A percentile compares a stretch with the other conserved stretches of the same genome.
Evolutionary conservation across 1,284 basidiomycete genomes (phyloP).

Genomic region (Cutaneotrichosporon dermatis): DNA sequence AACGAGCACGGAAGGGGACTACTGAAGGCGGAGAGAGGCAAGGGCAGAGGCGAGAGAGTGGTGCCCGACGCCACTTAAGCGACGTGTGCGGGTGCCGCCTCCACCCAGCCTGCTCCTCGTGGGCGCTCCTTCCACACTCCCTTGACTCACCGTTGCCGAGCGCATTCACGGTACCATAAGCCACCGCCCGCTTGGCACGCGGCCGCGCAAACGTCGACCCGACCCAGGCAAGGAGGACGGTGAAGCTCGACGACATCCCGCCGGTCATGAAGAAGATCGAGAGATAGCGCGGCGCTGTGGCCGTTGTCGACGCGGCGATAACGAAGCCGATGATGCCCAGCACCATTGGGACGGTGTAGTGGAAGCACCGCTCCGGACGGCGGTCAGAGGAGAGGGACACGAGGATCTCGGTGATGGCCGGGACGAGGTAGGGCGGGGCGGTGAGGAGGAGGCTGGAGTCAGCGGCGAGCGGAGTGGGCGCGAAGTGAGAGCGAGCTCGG

Average conservation of each 20-base stretch:
- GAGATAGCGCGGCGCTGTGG: constrained; percentile 31
- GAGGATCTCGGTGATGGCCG: constrained; percentile 31
- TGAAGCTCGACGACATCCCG: constrained; percentile 32
- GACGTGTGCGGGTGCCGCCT: no score
- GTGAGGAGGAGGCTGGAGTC: constrained; percentile 37
- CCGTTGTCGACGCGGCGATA: constrained; percentile 29
- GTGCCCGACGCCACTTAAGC: no score
- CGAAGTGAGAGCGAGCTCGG: no score
- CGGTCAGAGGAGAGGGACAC: constrained; percentile 32
- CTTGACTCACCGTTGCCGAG: constrained; percentile 24
- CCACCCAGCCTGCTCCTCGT: no score
- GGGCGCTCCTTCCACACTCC: no score
- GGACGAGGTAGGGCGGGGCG: constrained; percentile 32
- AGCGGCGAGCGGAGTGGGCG: background rate
- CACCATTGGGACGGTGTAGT: constrained; percentile 44
- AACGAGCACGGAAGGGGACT: no score
- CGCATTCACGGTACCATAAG: constrained; percentile 38
- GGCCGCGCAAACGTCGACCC: constrained; percentile 38
- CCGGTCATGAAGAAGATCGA: constrained; percentile 33
- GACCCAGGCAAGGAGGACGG: constrained; percentile 38
- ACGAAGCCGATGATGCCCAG: constrained; percentile 41
- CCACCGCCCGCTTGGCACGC: constrained; percentile 34
- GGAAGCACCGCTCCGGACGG: constrained; percentile 39
- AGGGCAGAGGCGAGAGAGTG: no score
- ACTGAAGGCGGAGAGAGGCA: no score